These are phyloP conservation scores for Daldinia childiae DNA, from an alignment of 495 filamentous ascomycete species.

Conservation along the genomic window DNA sequence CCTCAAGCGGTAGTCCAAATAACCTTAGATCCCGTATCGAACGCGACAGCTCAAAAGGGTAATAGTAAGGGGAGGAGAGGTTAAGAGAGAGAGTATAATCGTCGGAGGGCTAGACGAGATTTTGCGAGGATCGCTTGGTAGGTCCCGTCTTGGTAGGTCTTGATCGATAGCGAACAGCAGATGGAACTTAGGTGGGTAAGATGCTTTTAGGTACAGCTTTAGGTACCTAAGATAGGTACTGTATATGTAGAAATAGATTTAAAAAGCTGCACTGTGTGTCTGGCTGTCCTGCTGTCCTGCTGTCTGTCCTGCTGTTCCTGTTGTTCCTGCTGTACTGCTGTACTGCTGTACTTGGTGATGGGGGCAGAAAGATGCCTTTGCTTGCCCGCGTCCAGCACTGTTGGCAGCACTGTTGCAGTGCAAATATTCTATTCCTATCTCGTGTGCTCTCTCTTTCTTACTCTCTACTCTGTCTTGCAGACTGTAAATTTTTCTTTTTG, in stretches of 20 bases:
- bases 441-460: not conserved
- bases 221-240: constrained; percentile 12
- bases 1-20: not conserved
- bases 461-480: not conserved
- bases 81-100: constrained; percentile 6
- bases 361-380: constrained; percentile 10
- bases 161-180: constrained; percentile 1
- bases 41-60: not conserved
- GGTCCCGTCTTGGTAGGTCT: too few relatives aligned
- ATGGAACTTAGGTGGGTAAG: not conserved
- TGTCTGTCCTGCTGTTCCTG: not conserved
- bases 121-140: constrained; percentile 5
- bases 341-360: not conserved
- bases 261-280: constrained; percentile 33
- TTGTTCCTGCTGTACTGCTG: constrained; percentile 6
- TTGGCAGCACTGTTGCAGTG: constrained; percentile 13
- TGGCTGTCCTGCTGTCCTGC: constrained; percentile 11
- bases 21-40: not conserved
- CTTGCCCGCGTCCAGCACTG: constrained; percentile 21
- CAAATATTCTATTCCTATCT: constrained; percentile 10
- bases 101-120: constrained; percentile 1
- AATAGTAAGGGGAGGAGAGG: constrained; percentile 1
- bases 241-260: constrained; percentile 7
- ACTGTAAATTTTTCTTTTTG: not conserved
- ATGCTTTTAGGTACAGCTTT: constrained; percentile 6